Conservation (phyloP, 441 rosid species). For the Biscutella laevigata region DNA sequence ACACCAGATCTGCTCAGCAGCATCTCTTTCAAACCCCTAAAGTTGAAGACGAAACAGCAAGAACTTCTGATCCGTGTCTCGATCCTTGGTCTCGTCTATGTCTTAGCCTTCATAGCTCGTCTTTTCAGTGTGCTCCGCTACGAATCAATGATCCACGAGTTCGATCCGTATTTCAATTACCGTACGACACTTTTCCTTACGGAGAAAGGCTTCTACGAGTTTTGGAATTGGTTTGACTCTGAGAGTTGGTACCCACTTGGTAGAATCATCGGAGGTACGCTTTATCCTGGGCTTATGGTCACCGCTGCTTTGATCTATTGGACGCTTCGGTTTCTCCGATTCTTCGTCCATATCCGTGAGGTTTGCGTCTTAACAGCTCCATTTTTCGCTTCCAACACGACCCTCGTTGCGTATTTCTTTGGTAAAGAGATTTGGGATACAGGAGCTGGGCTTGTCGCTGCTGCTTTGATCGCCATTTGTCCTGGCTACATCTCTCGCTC, state of each 20-base stretch:
- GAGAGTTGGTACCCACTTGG: constrained; percentile 98
- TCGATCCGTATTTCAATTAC: constrained; percentile 95
- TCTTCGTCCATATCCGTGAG: constrained; percentile 87
- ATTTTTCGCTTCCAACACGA: constrained; percentile 87
- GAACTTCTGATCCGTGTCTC: constrained; percentile 83
- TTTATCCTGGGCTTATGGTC: constrained; percentile 94
- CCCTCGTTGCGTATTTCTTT: constrained; percentile 88
- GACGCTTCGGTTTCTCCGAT: constrained; percentile 52
- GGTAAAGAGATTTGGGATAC: constrained; percentile 96
- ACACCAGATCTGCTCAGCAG: constrained; percentile 44
- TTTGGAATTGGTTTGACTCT: constrained; percentile 98
- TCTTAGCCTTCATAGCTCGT: constrained; percentile 77
- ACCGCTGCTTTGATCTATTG: constrained; percentile 83
- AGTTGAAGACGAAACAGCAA: constrained; percentile 83
- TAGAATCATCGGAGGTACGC: constrained; percentile 88
- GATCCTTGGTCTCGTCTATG: constrained; percentile 69
- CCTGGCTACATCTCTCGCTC: constrained; percentile 94
- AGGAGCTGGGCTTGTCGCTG: constrained; percentile 90
- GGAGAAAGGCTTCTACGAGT: constrained; percentile 82
- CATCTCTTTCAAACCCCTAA: constrained; percentile 43
- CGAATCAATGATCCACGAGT: constrained; percentile 98
- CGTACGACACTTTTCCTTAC: constrained; percentile 90
- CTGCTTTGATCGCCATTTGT: constrained; percentile 76
- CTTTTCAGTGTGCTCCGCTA: constrained; percentile 88
- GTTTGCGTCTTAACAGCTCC: constrained; percentile 96